These are phyloP conservation scores for Corchorus olitorius DNA, from an alignment of 345 rosid species.

Conservation along the genomic window DNA sequence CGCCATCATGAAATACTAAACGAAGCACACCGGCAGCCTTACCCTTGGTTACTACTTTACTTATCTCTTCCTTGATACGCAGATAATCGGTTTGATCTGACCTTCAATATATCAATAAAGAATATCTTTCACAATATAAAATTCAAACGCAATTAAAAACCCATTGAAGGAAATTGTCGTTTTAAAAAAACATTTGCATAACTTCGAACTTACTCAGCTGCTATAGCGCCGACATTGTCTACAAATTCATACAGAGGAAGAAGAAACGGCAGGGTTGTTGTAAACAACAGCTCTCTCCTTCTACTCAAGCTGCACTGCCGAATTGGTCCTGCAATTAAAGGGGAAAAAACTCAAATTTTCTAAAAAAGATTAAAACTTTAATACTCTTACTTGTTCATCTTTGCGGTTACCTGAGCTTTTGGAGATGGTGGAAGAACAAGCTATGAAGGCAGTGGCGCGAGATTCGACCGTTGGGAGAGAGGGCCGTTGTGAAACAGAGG, in stretches of 20 bases:
- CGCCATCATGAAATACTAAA: conserved; percentile 97
- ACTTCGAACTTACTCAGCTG: conserved; percentile 53
- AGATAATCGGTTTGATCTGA: conserved; percentile 31
- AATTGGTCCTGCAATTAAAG: conserved; percentile 14
- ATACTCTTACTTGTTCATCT: neutral
- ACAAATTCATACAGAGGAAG: conserved; percentile 32
- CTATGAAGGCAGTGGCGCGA: conserved; percentile 25
- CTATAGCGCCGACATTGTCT: conserved; percentile 35
- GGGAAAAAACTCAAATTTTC: neutral
- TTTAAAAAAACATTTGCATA: neutral
- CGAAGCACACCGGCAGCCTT: conserved; percentile 98
- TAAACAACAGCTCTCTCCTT: conserved; percentile 46
- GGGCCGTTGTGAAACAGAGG: conserved; percentile 38
- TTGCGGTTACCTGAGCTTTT: conserved; percentile 31
- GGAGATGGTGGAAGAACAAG: conserved; percentile 9
- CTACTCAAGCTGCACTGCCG: conserved; percentile 31
- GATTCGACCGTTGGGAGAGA: conserved; percentile 29
- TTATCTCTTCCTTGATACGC: conserved; percentile 53
- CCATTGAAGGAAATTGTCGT: neutral
- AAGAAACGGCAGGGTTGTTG: conserved; percentile 55
- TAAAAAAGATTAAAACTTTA: neutral
- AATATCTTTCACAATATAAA: neutral
- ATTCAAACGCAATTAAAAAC: neutral
- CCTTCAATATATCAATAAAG: conserved; percentile 32
- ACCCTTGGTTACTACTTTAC: conserved; percentile 76